Evolutionary conservation across 176 grass and related monocot species (phyloP).

Genomic region (Pontederia paniculata): DNA sequence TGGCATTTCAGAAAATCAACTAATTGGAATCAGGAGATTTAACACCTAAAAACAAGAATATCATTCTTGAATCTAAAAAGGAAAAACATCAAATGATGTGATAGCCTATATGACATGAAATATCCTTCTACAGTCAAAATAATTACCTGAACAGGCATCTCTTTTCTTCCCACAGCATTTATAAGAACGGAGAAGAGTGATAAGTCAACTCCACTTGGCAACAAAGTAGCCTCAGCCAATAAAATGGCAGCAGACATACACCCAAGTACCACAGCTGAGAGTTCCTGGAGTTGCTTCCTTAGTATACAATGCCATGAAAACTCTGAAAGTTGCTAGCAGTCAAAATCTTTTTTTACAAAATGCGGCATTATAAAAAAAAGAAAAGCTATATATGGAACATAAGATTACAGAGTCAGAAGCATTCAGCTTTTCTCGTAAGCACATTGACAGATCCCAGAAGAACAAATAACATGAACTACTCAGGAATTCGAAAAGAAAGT

Average conservation of each 20-base stretch:
- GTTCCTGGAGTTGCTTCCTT: conserved; percentile 89
- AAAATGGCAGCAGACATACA: conserved; percentile 92
- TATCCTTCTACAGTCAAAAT: conserved; percentile 6
- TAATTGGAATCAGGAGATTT: no score
- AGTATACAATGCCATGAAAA: conserved; percentile 89
- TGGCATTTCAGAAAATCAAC: no score
- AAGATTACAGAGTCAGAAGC: neutral
- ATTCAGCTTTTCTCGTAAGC: neutral
- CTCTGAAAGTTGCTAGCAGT: conserved; percentile 37
- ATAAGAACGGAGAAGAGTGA: conserved; percentile 96
- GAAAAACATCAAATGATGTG: no score
- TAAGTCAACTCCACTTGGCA: conserved; percentile 89
- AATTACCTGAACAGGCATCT: conserved; percentile 91
- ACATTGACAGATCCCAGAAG: neutral
- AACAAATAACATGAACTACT: neutral
- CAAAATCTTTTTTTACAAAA: neutral
- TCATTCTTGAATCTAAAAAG: no score
- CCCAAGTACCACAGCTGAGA: conserved; percentile 56
- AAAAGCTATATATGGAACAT: no score
- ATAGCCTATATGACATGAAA: no score
- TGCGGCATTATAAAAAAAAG: neutral
- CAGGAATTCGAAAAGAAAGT: conserved; percentile 12
- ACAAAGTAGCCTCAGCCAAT: conserved; percentile 91
- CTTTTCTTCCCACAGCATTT: conserved; percentile 78
- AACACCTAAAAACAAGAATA: no score